Percentiles rank a stretch among this genome's conserved stretches.
Conservation (phyloP, 768 basidiomycete species). For the Cystofilobasidium ferigula region DNA sequence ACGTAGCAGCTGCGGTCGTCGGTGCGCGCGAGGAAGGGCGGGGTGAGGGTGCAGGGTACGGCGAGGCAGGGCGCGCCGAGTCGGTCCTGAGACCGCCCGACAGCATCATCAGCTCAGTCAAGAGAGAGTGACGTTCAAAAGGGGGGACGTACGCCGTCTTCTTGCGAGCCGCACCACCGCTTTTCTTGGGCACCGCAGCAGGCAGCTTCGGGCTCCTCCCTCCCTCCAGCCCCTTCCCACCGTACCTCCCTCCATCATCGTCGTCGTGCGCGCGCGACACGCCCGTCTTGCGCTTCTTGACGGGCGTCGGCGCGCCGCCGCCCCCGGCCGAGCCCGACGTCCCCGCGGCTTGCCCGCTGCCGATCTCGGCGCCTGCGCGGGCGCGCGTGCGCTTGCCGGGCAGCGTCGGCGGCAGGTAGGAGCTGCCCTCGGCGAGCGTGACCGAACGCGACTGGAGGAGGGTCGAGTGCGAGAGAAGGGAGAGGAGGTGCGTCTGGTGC, state of each 20-base stretch:
- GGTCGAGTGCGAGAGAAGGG: constrained; percentile 35
- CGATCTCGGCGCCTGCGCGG: constrained; percentile 30
- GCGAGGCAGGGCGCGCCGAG: constrained; percentile 3
- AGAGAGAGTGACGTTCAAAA: neutral
- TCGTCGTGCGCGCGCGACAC: neutral
- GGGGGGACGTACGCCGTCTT: neutral
- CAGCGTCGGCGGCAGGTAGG: constrained; percentile 28
- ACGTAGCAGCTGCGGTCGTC: neutral
- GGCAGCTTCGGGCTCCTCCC: constrained; percentile 9
- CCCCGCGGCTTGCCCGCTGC: neutral
- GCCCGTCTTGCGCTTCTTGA: constrained; percentile 11
- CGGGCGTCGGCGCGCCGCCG: constrained; percentile 12
- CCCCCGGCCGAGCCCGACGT: neutral
- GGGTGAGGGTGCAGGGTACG: constrained; percentile 10
- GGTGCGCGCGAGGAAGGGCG: neutral
- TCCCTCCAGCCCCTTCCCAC: constrained; percentile 1
- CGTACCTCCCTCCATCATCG: constrained; percentile 13
- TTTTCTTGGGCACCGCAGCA: constrained; percentile 14
- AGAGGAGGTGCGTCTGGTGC: constrained; percentile 37
- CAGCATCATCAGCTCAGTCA: neutral
- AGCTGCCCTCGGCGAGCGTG: constrained; percentile 18
- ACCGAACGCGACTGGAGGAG: constrained; percentile 31
- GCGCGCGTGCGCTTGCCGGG: constrained; percentile 23
- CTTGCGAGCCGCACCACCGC: neutral
- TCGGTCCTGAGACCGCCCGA: neutral